Conservation (phyloP, 1,139 yeast genomes). For the Pichia cactophila region DNA sequence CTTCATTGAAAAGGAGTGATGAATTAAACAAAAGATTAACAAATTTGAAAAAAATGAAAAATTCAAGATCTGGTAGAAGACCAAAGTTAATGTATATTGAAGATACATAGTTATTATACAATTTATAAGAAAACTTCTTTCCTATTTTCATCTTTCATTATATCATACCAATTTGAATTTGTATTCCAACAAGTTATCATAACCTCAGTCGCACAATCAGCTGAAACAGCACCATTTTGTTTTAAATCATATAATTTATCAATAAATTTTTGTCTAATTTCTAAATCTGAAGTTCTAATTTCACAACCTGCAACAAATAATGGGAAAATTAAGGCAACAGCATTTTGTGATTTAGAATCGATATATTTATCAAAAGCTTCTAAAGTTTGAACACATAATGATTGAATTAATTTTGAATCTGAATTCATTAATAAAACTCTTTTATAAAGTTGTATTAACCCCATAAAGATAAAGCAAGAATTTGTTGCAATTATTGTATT, state of each 20-base stretch:
- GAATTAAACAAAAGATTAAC: conserved; percentile 22
- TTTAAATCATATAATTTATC: conserved; percentile 35
- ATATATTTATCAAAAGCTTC: conserved; percentile 32
- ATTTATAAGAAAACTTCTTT: conserved; percentile 41
- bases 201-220: conserved; percentile 39
- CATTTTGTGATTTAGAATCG: conserved; percentile 43
- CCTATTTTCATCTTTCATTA: conserved; percentile 37
- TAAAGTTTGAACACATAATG: conserved; percentile 39
- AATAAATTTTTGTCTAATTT: conserved; percentile 25
- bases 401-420: conserved; percentile 39
- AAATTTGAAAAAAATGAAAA: conserved; percentile 18
- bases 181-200: conserved; percentile 53
- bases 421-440: conserved; percentile 45
- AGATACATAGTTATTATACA: conserved; percentile 6
- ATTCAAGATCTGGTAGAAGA: conserved; percentile 13
- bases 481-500: conserved; percentile 45
- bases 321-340: conserved; percentile 48
- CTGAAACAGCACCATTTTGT: conserved; percentile 43
- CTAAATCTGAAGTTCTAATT: not conserved
- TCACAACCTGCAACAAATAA: conserved; percentile 58
- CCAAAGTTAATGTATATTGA: conserved; percentile 20
- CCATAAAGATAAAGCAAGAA: conserved; percentile 46
- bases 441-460: conserved; percentile 49
- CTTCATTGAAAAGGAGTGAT: conserved; percentile 21
- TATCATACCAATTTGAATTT: conserved; percentile 50